Percentiles rank a stretch among this genome's conserved stretches.
Conservation (phyloP, 202 grass and related monocot species). For the Cymbopogon flexuosus region DNA sequence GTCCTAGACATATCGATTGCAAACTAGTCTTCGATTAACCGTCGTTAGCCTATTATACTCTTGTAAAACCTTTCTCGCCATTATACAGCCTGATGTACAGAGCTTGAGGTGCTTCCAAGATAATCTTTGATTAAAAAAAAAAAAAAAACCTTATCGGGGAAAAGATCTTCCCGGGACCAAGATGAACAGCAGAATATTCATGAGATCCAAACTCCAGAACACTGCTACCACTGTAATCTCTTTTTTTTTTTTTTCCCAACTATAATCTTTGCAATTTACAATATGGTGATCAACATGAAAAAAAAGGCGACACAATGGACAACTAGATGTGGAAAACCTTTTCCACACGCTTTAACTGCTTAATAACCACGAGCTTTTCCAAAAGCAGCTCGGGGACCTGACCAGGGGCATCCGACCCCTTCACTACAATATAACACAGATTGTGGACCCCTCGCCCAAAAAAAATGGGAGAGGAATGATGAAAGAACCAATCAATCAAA, state of each 20-base stretch:
- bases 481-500: constrained; percentile 88
- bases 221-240: background rate
- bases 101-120: background rate
- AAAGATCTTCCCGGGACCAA: background rate
- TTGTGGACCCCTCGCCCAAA: constrained; percentile 19
- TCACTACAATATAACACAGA: constrained; percentile 29
- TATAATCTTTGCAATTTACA: constrained; percentile 49
- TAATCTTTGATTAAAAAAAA: background rate
- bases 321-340: constrained; percentile 42
- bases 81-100: background rate
- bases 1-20: too few species aligned
- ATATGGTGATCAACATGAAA: constrained; percentile 25
- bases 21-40: too few species aligned
- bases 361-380: constrained; percentile 59
- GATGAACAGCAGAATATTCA: background rate
- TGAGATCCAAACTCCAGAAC: background rate
- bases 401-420: constrained; percentile 47
- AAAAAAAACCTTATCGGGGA: background rate
- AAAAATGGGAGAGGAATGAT: constrained; percentile 29
- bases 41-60: too few species aligned
- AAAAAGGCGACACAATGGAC: background rate
- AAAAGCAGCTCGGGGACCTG: constrained; percentile 52
- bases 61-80: too few species aligned
- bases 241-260: constrained; percentile 15
- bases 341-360: constrained; percentile 30